Evolutionary conservation across 225 moss, liverwort and hornwort genomes (phyloP), one percentile per base, ranked within the genome.

Genomic region (Pleurozium schreberi): DNA sequence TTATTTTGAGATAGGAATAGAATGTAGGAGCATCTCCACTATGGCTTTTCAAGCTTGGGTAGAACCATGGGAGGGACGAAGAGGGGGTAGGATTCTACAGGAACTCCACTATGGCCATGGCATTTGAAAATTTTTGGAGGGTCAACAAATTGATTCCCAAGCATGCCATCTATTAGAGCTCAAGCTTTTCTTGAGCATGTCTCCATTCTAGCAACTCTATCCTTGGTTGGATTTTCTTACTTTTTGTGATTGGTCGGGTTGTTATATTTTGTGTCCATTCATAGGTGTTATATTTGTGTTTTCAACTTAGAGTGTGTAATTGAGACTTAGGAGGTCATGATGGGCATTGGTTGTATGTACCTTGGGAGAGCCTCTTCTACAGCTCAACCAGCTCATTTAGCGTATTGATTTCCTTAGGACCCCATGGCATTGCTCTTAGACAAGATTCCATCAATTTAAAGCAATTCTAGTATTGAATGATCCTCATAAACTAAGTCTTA

Each of bases 101-200:
- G 9, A 76, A 22, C 1, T 2, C 34, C 8, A 52, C 0, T 13
- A 3, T 34, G 0, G 14, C 5, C 3, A 22, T 18, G 18, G 7
- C 47, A 31, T n/a, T 30, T 74, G 31, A 18, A 47, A 74, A 31
- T 30, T 47, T 1, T 6, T 11, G 11, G 10, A 6, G 28, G 10
- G 10, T 45, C 73, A 47, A 74, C 4, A 47, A 71, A 47, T 47
- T 31, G 47, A 47, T 11, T 18, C 1, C 31, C 4, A 49, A 7
- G 4, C 4, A 74, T 22, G 14, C 14, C 23, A 22, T 52, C 22
- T 36, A 5, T 8, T 0, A 52, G 3, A 52, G 5, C 9, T 8
- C 0, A 0, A 0, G 5, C 3, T 52, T 52, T 2, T 52, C 5
- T 34, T 36, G 36, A 76, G 9, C 3, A 36, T 3, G 1, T 76